Evolutionary conservation across 2,329 filamentous ascomycete genomes (phyloP).

Genomic region (Claviceps cyperi): DNA sequence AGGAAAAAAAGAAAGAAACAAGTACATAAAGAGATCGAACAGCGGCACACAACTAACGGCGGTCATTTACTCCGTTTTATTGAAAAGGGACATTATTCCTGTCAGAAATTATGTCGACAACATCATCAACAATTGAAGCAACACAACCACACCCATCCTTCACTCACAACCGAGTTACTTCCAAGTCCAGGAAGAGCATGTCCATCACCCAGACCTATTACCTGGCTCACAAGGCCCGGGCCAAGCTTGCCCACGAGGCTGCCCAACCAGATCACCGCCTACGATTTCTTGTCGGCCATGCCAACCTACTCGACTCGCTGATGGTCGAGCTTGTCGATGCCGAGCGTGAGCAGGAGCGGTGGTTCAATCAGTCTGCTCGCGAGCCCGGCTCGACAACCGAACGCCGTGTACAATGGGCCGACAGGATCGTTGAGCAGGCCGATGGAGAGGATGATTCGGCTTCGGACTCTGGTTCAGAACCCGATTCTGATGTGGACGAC

Average conservation of each 20-base stretch:
- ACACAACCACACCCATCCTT: constrained; percentile 11
- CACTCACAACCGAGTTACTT: constrained; percentile 20
- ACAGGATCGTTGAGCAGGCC: constrained; percentile 57
- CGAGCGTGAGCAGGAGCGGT: constrained; percentile 87
- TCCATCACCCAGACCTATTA: constrained; percentile 97
- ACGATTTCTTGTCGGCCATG: constrained; percentile 87
- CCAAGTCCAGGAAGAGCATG: constrained; percentile 61
- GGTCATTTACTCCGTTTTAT: too few relatives aligned
- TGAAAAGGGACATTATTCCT: too few relatives aligned
- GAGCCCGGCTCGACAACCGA: constrained; percentile 51
- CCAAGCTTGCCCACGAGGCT: constrained; percentile 90
- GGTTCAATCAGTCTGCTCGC: constrained; percentile 93
- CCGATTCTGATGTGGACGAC: constrained; percentile 21
- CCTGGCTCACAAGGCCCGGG: constrained; percentile 88
- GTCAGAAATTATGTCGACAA: too few relatives aligned
- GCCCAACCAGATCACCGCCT: constrained; percentile 86
- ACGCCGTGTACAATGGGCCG: constrained; percentile 77
- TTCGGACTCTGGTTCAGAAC: constrained; percentile 30
- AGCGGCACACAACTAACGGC: too few relatives aligned
- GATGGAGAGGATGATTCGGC: constrained; percentile 54
- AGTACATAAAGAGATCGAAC: neutral
- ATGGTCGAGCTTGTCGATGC: constrained; percentile 88
- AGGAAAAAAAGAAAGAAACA: neutral
- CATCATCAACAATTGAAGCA: constrained; percentile 14
- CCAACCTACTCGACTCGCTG: constrained; percentile 90